These are phyloP conservation scores for Metschnikowia proteae DNA, from an alignment of 805 yeast species.

Conservation along the genomic window DNA sequence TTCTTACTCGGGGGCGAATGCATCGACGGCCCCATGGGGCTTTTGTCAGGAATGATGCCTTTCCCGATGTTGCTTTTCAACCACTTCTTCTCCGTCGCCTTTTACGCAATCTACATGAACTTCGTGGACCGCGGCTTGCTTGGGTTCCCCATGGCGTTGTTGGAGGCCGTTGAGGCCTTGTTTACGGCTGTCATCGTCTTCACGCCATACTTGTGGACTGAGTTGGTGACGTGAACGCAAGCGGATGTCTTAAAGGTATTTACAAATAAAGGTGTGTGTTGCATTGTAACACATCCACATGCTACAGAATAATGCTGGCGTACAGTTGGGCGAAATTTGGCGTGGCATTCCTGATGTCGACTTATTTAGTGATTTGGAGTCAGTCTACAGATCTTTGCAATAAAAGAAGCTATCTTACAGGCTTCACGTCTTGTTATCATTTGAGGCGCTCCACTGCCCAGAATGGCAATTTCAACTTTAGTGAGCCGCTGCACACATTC, in stretches of 20 bases:
- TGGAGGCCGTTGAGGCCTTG: constrained; percentile 65
- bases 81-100: constrained; percentile 89
- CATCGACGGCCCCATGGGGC: constrained; percentile 72
- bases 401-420: no score
- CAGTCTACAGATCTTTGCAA: no score
- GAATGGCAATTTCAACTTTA: neutral
- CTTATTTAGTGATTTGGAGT: no score
- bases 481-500: neutral
- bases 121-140: constrained; percentile 58
- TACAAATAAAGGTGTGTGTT: neutral
- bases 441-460: neutral
- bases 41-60: constrained; percentile 79
- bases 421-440: no score
- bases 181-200: constrained; percentile 74
- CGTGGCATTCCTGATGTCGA: no score
- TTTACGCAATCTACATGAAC: constrained; percentile 73
- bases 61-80: constrained; percentile 69
- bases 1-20: constrained; percentile 82
- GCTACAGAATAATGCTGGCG: no score
- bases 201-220: constrained; percentile 68
- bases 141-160: constrained; percentile 66
- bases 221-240: constrained; percentile 25
- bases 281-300: no score
- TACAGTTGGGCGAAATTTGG: no score
- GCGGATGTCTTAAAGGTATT: neutral